A percentile compares a stretch with the other conserved stretches of the same genome.
Conservation (phyloP, 805 yeast species). For the Sungouiella blattae region DNA sequence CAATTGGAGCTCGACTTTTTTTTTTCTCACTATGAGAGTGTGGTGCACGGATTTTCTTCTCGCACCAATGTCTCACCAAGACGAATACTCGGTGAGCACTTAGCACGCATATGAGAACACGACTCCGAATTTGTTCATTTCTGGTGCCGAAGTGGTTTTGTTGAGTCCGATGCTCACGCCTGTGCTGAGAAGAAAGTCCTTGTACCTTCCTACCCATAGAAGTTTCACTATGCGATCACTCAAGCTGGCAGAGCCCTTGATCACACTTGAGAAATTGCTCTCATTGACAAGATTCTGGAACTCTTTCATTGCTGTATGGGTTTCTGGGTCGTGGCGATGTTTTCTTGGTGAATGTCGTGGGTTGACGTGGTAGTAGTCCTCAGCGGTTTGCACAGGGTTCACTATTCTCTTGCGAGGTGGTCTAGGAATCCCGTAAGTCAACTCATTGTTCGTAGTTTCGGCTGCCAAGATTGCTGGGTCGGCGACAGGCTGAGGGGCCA, state of each 20-base stretch:
- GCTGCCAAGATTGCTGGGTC: conserved; percentile 5
- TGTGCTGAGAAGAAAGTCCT: conserved; percentile 73
- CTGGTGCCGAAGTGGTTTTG: conserved; percentile 39
- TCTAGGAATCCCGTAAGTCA: background rate
- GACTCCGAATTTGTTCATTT: conserved; percentile 51
- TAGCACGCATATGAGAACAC: conserved; percentile 60
- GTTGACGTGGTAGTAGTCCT: conserved; percentile 25
- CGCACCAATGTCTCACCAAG: background rate
- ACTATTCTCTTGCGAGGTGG: conserved; percentile 8
- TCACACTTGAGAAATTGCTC: conserved; percentile 62
- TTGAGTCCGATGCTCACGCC: conserved; percentile 57
- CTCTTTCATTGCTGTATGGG: conserved; percentile 45
- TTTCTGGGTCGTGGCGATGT: conserved; percentile 12
- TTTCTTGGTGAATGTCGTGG: conserved; percentile 10
- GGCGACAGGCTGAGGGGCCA: conserved; percentile 8
- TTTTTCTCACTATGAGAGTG: conserved; percentile 1
- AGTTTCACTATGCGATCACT: conserved; percentile 58
- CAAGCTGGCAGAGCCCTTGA: conserved; percentile 70
- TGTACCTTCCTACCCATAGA: conserved; percentile 85
- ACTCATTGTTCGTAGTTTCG: conserved; percentile 1
- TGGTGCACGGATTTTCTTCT: conserved; percentile 13
- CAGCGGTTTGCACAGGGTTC: conserved; percentile 23
- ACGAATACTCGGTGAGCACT: background rate
- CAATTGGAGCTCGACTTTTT: background rate
- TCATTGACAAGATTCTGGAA: conserved; percentile 49